phyloP scores from a whole-genome alignment of 1,284 basidiomycete species.

The Malassezia restricta region DNA sequence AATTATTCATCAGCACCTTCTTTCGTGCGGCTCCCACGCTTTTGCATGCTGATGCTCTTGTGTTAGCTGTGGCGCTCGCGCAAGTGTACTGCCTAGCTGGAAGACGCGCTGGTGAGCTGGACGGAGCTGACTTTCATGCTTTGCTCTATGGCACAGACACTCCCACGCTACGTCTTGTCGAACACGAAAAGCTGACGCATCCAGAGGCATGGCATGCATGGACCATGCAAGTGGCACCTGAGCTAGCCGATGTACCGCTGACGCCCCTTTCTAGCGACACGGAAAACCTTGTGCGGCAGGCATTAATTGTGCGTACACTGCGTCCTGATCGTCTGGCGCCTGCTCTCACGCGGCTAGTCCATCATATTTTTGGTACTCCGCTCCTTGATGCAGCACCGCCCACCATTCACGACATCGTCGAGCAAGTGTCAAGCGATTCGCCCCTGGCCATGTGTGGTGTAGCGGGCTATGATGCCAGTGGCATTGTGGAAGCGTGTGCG shows the following conservation, averaged over 20 bases:
- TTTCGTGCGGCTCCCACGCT: slow-evolving; percentile 79
- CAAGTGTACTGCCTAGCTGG: slow-evolving; percentile 66
- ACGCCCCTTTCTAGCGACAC: slow-evolving; percentile 57
- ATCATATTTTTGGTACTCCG: slow-evolving; percentile 64
- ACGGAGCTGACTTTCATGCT: slow-evolving; percentile 72
- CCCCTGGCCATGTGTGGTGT: slow-evolving; percentile 42
- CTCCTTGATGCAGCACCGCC: slow-evolving; percentile 50
- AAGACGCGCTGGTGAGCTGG: slow-evolving; percentile 50
- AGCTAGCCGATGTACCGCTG: slow-evolving; percentile 52
- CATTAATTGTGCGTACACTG: slow-evolving; percentile 74
- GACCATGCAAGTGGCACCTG: slow-evolving; percentile 60
- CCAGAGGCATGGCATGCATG: slow-evolving; percentile 66
- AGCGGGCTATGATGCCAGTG: slow-evolving; percentile 41
- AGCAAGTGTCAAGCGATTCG: slow-evolving; percentile 28
- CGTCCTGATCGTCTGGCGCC: slow-evolving; percentile 77
- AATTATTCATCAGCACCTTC: slow-evolving; percentile 82
- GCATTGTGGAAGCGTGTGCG: slow-evolving; percentile 36
- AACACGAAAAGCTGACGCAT: slow-evolving; percentile 48
- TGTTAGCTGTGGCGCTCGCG: slow-evolving; percentile 77
- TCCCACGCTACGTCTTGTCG: slow-evolving; percentile 48
- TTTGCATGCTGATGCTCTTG: slow-evolving; percentile 78
- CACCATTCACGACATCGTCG: slow-evolving; percentile 24
- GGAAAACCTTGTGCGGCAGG: slow-evolving; percentile 52
- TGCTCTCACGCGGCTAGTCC: slow-evolving; percentile 64
- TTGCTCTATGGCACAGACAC: slow-evolving; percentile 71